Evolutionary conservation across 495 filamentous ascomycete genomes (phyloP).

Genomic region (Penicillium lagena): DNA sequence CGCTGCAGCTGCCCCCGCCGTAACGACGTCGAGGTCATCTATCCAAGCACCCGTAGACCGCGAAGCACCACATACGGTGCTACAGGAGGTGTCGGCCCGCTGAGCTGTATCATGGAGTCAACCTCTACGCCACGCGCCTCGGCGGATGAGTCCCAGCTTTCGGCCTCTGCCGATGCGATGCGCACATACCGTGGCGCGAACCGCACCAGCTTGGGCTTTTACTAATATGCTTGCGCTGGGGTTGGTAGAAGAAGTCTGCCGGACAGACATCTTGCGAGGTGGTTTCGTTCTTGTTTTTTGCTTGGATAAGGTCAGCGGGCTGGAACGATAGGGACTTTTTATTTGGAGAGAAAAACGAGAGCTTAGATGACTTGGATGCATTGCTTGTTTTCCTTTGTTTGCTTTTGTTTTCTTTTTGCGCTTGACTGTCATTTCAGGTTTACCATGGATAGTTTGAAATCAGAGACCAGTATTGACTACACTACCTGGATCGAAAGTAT

Average conservation of each 20-base stretch:
- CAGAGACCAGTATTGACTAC: too few species aligned
- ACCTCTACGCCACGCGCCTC: constrained; percentile 13
- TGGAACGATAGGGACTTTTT: too few species aligned
- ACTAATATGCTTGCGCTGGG: constrained; percentile 3
- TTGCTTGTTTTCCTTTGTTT: too few species aligned
- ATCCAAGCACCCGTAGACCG: constrained; percentile 29
- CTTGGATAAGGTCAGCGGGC: too few species aligned
- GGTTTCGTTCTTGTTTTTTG: constrained; percentile 2
- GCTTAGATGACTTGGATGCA: too few species aligned
- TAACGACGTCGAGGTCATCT: constrained; percentile 28
- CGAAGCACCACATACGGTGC: constrained; percentile 32
- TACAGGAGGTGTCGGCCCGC: constrained; percentile 5
- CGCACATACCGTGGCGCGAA: constrained; percentile 28
- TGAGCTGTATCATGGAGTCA: constrained; percentile 33
- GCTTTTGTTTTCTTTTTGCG: too few species aligned
- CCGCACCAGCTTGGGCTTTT: constrained; percentile 25
- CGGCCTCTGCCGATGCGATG: neutral
- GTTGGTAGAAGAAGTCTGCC: constrained; percentile 9
- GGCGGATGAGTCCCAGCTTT: constrained; percentile 12
- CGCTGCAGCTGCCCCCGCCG: constrained; percentile 11
- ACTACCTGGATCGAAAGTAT: too few species aligned
- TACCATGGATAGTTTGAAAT: too few species aligned
- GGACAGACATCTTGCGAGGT: constrained; percentile 4
- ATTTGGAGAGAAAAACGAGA: too few species aligned
- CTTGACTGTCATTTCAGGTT: too few species aligned